A percentile compares a stretch with the other conserved stretches of the same genome.
phyloP scores from a whole-genome alignment of 2,329 filamentous ascomycete genomes.

The Lecanicillium sp. region DNA sequence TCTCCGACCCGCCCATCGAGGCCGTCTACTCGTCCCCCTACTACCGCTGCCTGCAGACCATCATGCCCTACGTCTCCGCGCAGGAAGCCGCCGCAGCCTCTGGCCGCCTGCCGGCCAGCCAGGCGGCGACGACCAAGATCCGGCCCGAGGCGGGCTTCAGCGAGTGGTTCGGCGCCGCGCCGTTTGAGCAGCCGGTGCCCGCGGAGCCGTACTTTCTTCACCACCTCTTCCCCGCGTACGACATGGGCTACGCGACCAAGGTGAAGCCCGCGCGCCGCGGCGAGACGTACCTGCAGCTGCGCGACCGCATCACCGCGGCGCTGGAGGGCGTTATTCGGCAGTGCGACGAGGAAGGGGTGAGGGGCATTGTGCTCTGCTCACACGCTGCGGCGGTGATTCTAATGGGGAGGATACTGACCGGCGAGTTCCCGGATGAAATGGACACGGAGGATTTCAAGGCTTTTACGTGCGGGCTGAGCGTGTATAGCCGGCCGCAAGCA shows the following conservation, averaged over 20 bases:
- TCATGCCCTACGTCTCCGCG: slow-evolving; percentile 58
- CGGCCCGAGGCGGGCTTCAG: slow-evolving; percentile 54
- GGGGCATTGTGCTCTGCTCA: slow-evolving; percentile 71
- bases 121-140: slow-evolving; percentile 28
- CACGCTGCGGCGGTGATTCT: slow-evolving; percentile 89
- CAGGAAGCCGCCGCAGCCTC: slow-evolving; percentile 13
- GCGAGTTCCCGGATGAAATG: slow-evolving; percentile 62
- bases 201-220: slow-evolving; percentile 56
- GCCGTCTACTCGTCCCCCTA: slow-evolving; percentile 78
- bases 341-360: slow-evolving; percentile 62
- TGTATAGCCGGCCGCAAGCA: slow-evolving; percentile 33
- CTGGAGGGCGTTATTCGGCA: slow-evolving; percentile 63
- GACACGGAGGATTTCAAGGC: slow-evolving; percentile 74
- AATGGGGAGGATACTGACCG: slow-evolving; percentile 75
- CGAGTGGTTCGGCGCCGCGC: slow-evolving; percentile 87
- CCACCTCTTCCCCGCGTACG: slow-evolving; percentile 58
- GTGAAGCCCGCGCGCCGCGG: slow-evolving; percentile 63
- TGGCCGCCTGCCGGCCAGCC: slow-evolving; percentile 1
- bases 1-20: slow-evolving; percentile 58
- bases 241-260: slow-evolving; percentile 50
- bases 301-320: slow-evolving; percentile 68
- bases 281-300: slow-evolving; percentile 72
- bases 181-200: slow-evolving; percentile 77
- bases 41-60: slow-evolving; percentile 81
- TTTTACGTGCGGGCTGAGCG: slow-evolving; percentile 74